Evolutionary conservation across 2,329 filamentous ascomycete species (phyloP), one percentile per base, ranked within the genome.

Genomic region (Taxawa tesnikishii): DNA sequence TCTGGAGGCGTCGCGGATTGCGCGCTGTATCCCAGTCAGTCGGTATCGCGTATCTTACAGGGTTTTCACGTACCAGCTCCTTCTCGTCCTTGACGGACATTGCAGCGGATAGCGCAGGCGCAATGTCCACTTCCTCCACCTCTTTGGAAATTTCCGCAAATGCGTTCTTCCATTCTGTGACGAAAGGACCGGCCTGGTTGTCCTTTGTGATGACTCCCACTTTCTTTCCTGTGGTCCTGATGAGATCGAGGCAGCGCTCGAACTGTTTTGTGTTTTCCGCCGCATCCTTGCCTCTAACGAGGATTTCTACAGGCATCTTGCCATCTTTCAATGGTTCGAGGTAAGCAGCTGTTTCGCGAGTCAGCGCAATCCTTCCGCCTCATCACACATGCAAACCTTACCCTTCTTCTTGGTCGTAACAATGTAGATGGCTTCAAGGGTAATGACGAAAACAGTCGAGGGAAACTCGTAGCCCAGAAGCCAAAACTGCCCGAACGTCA

Each of bases 351-450:
- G 47, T 24, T 43, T 5, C 23, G 23, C 32, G 31, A 10, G 45
- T 65, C 35, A 67, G 57, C 26, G 10, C n/a, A n/a, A n/a, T n/a
- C n/a, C n/a, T n/a, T n/a, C n/a, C n/a, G n/a, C n/a, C n/a, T n/a
- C n/a, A n/a, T n/a, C n/a, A n/a, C n/a, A n/a, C n/a, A n/a, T n/a
- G n/a, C n/a, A n/a, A n/a, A n/a, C 39, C 48, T 42, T 54, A 93
- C 85, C 88, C 75, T 98, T 98, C 64, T 98, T 98, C 37, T 83
- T 79, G 5, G 90, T 98, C 5, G 90, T 98, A 43, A 98, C 76
- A 38, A 96, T 79, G 60, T 90, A 92, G 47, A 96, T 68, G 28
- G 76, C 75, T 39, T 96, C 90, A 39, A 78, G 65, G 1, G 88
- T 96, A 55, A 98, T 77, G 32, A 98, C 70, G 67, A 98, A 84